A percentile compares a stretch with the other conserved stretches of the same genome.
phyloP scores from a whole-genome alignment of 2,329 filamentous ascomycete genomes.

The Didymellaceae sp. region DNA sequence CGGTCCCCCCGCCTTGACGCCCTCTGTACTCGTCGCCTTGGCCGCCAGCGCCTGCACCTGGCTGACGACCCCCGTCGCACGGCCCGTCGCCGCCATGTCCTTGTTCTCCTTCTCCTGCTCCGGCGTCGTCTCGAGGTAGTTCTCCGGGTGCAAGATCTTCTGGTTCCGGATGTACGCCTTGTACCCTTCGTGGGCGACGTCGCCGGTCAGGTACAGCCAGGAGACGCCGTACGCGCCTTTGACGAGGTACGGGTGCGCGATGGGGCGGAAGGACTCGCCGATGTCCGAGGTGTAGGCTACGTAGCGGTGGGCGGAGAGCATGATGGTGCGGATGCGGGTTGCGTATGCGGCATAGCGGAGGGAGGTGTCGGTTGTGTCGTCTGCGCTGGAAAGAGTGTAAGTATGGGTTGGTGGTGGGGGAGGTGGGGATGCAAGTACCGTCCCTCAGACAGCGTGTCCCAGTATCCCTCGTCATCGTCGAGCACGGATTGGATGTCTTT shows the following conservation, averaged over 20 bases:
- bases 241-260: slow-evolving; percentile 85
- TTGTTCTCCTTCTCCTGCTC: slow-evolving; percentile 43
- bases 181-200: slow-evolving; percentile 92
- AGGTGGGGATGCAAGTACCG: slow-evolving; percentile 65
- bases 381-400: slow-evolving; percentile 58
- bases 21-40: slow-evolving; percentile 27
- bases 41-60: slow-evolving; percentile 35
- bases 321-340: slow-evolving; percentile 81
- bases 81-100: slow-evolving; percentile 44
- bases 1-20: slow-evolving; percentile 29
- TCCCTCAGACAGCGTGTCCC: slow-evolving; percentile 78
- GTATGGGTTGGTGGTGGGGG: not conserved
- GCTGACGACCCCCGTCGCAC: slow-evolving; percentile 19
- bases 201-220: slow-evolving; percentile 90
- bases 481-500: slow-evolving; percentile 62
- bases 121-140: slow-evolving; percentile 38
- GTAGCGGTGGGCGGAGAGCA: slow-evolving; percentile 90
- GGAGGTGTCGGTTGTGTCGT: slow-evolving; percentile 82
- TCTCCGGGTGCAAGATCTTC: slow-evolving; percentile 70
- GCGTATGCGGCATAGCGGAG: slow-evolving; percentile 94
- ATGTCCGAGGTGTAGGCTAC: slow-evolving; percentile 97
- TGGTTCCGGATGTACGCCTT: slow-evolving; percentile 92
- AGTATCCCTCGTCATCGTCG: slow-evolving; percentile 68
- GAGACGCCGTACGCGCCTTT: slow-evolving; percentile 86
- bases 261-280: slow-evolving; percentile 91